Conservation (phyloP, 2,329 filamentous ascomycete genomes). For the Colletotrichum scovillei region DNA sequence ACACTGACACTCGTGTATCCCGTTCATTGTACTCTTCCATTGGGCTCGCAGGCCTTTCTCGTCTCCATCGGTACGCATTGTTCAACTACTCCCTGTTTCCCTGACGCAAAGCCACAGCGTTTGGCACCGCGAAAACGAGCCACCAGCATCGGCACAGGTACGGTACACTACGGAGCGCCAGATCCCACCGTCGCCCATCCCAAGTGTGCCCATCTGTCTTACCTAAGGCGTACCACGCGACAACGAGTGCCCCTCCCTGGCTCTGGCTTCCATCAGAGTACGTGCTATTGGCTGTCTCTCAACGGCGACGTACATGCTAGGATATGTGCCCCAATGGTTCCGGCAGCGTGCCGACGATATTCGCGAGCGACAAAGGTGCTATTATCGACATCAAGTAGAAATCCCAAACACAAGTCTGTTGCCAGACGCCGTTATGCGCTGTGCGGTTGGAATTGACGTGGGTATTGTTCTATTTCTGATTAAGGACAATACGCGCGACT, state of each 20-base stretch:
- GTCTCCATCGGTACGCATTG: background rate
- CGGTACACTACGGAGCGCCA: background rate
- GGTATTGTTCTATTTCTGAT: background rate
- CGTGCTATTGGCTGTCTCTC: background rate
- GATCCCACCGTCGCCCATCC: background rate
- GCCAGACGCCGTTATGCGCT: background rate
- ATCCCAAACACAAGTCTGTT: background rate
- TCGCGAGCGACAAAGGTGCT: background rate
- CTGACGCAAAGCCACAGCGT: constrained; percentile 8
- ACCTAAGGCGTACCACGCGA: background rate
- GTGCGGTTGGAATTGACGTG: background rate
- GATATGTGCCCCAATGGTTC: background rate
- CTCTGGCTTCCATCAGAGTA: background rate
- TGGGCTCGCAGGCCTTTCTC: too few species aligned
- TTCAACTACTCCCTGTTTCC: background rate
- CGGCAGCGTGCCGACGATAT: constrained; percentile 18
- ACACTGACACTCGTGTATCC: too few species aligned
- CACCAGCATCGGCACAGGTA: constrained; percentile 6
- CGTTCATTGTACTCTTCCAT: too few species aligned
- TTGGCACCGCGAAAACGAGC: constrained; percentile 20
- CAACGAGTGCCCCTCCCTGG: background rate
- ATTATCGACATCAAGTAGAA: background rate
- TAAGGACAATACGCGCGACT: background rate
- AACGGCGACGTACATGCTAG: background rate
- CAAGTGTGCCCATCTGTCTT: background rate